Percentiles rank a stretch among this genome's conserved stretches.
phyloP scores from a whole-genome alignment of 768 basidiomycete species.

The Leucocoprinus leucothites region DNA sequence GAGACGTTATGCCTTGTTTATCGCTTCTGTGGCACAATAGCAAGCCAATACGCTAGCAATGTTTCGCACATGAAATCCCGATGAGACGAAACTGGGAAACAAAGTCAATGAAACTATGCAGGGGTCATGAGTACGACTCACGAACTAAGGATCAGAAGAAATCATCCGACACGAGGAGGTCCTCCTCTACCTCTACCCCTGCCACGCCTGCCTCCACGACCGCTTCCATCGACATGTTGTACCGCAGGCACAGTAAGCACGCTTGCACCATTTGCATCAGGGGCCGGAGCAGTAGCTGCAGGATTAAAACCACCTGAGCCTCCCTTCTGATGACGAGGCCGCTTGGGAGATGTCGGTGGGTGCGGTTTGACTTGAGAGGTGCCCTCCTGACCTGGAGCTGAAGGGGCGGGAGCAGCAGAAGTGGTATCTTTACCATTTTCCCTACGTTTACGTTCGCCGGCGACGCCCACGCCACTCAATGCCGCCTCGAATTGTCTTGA shows the following conservation, averaged over 20 bases:
- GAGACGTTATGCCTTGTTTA: no score
- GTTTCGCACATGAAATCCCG: no score
- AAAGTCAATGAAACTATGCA: no score
- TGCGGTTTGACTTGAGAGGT: conserved; percentile 18
- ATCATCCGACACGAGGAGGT: conserved; percentile 3
- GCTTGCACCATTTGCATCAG: conserved; percentile 13
- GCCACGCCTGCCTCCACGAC: conserved; percentile 11
- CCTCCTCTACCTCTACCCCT: conserved; percentile 12
- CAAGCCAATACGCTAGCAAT: no score
- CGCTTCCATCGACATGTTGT: neutral
- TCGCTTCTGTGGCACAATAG: no score
- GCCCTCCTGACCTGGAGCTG: conserved; percentile 3
- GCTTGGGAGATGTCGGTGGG: conserved; percentile 19
- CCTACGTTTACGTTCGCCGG: conserved; percentile 21
- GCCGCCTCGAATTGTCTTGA: conserved; percentile 74
- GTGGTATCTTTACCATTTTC: conserved; percentile 20
- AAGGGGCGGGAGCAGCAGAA: conserved; percentile 5
- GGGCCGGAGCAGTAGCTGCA: neutral
- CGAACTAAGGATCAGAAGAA: no score
- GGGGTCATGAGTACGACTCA: no score
- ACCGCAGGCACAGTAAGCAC: neutral
- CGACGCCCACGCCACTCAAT: conserved; percentile 55
- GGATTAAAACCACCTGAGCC: conserved; percentile 15
- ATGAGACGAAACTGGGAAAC: no score
- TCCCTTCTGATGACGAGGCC: conserved; percentile 19